phyloP scores from a whole-genome alignment of 2,329 filamentous ascomycete species.

The Cadophora sp. region DNA sequence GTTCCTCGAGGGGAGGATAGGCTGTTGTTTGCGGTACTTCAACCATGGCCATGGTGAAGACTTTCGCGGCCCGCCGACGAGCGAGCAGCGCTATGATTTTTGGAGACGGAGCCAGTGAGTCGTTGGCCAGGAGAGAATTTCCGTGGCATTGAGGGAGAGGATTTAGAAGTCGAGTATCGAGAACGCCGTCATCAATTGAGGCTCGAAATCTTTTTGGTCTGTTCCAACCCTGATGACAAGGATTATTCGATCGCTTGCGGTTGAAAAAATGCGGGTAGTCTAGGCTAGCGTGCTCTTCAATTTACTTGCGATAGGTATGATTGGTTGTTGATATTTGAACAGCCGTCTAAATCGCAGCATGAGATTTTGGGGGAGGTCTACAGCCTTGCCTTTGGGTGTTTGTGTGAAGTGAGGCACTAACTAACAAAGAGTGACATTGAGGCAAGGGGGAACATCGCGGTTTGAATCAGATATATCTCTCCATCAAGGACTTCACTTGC shows the following conservation, averaged over 20 bases:
- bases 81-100: slow-evolving; percentile 59
- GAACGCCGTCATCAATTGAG: slow-evolving; percentile 1
- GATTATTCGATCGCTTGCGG: slow-evolving; percentile 8
- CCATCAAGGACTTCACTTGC: too few relatives aligned
- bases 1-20: slow-evolving; percentile 45
- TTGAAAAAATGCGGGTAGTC: neutral
- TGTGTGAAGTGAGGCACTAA: too few relatives aligned
- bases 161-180: neutral
- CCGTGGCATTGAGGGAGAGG: neutral
- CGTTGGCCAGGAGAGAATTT: neutral
- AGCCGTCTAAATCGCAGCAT: too few relatives aligned
- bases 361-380: too few relatives aligned
- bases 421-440: too few relatives aligned
- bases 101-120: slow-evolving; percentile 56
- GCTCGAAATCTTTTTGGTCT: slow-evolving; percentile 15
- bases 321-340: neutral
- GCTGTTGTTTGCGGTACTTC: slow-evolving; percentile 40
- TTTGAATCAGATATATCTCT: too few relatives aligned
- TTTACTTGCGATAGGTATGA: neutral
- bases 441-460: too few relatives aligned
- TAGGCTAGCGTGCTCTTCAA: neutral
- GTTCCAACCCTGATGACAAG: slow-evolving; percentile 12
- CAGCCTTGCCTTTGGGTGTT: too few relatives aligned
- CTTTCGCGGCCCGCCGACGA: slow-evolving; percentile 52
- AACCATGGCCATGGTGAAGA: slow-evolving; percentile 53